A percentile compares a stretch with the other conserved stretches of the same genome.
Conservation (phyloP, 225 moss, liverwort and hornwort genomes). For the Pseudoscleropodium purum region DNA sequence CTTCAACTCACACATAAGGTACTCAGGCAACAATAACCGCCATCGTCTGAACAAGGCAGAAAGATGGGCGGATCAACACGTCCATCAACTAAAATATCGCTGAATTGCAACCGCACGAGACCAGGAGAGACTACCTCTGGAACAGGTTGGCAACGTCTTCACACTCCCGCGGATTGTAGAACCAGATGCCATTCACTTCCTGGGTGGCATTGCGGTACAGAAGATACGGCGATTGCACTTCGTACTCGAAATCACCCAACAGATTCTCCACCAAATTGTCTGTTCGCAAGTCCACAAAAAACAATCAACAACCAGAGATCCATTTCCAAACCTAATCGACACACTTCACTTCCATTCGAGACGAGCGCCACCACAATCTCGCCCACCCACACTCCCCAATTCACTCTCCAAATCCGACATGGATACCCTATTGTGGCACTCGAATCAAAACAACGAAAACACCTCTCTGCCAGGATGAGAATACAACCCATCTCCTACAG, state of each 20-base stretch:
- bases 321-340: neutral
- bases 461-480: neutral
- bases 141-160: slow-evolving; percentile 95
- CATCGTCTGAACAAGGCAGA: neutral
- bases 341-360: neutral
- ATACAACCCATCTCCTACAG: neutral
- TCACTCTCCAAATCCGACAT: neutral
- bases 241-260: slow-evolving; percentile 92
- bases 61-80: neutral
- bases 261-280: slow-evolving; percentile 95
- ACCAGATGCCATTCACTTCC: slow-evolving; percentile 99
- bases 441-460: neutral
- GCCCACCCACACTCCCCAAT: neutral
- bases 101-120: neutral
- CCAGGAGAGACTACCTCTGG: slow-evolving; percentile 36
- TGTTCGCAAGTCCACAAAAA: slow-evolving; percentile 10
- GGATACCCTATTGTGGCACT: neutral
- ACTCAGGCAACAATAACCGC: neutral
- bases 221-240: slow-evolving; percentile 94
- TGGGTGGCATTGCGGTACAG: slow-evolving; percentile 89
- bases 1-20: neutral
- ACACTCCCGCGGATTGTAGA: slow-evolving; percentile 85
- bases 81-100: neutral
- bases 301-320: neutral
- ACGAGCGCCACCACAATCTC: neutral